Percentiles rank a stretch among this genome's conserved stretches.
These are phyloP conservation scores for Aplosporella prunicola DNA, from an alignment of 2,329 filamentous ascomycete genomes.

Conservation along the genomic window DNA sequence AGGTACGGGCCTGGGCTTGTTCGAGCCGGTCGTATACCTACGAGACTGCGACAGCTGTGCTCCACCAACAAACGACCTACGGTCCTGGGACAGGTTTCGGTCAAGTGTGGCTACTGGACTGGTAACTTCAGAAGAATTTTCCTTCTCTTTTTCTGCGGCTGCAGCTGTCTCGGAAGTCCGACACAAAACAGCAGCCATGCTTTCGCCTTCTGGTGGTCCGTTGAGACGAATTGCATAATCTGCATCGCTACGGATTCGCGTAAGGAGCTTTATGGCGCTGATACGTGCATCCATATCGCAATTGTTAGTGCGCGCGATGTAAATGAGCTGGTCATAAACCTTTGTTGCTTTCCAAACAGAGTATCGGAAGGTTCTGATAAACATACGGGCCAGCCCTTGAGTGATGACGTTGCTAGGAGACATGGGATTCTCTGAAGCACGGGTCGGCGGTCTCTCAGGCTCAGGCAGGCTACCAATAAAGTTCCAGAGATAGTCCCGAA, in stretches of 20 bases:
- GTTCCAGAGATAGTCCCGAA: slow-evolving; percentile 22
- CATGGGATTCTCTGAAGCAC: not conserved
- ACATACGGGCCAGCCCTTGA: slow-evolving; percentile 63
- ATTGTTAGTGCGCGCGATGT: slow-evolving; percentile 22
- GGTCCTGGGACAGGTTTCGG: not conserved
- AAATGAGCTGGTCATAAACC: slow-evolving; percentile 27
- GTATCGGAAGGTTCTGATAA: slow-evolving; percentile 60
- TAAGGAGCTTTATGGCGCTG: slow-evolving; percentile 43
- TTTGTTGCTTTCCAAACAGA: slow-evolving; percentile 55
- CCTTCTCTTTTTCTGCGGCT: slow-evolving; percentile 35
- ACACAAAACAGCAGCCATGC: slow-evolving; percentile 61
- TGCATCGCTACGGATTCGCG: slow-evolving; percentile 75
- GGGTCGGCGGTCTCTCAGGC: slow-evolving; percentile 14
- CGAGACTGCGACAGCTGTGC: slow-evolving; percentile 2
- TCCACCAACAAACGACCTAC: not conserved
- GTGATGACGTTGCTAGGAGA: slow-evolving; percentile 63
- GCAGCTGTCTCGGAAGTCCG: slow-evolving; percentile 48
- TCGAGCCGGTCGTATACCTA: not conserved
- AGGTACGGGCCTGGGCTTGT: slow-evolving; percentile 21
- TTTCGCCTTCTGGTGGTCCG: slow-evolving; percentile 59
- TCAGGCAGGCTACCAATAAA: slow-evolving; percentile 17
- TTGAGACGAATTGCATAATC: slow-evolving; percentile 66
- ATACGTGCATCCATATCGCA: slow-evolving; percentile 29
- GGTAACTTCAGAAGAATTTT: slow-evolving; percentile 17
- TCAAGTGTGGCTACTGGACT: slow-evolving; percentile 2